These are phyloP conservation scores for Venturiaceae sp. DNA, from an alignment of 2,329 filamentous ascomycete species.

Conservation along the genomic window DNA sequence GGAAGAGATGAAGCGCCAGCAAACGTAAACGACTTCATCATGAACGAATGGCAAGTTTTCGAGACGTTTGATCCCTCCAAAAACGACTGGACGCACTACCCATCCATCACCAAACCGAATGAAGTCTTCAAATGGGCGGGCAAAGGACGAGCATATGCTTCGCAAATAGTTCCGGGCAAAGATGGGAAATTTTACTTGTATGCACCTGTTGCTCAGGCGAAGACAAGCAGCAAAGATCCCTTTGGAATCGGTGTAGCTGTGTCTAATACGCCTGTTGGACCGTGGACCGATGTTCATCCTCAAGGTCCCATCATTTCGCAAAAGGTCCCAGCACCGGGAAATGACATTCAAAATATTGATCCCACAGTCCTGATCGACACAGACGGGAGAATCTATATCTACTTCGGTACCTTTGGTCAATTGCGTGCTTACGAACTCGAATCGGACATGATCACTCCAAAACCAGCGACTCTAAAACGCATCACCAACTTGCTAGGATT, in stretches of 20 bases:
- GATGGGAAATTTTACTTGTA: conserved; percentile 29
- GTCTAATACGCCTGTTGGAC: conserved; percentile 23
- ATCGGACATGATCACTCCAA: conserved; percentile 27
- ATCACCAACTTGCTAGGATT: conserved; percentile 22
- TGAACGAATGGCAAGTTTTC: conserved; percentile 30
- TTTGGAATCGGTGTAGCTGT: conserved; percentile 32
- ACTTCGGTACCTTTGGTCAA: conserved; percentile 29
- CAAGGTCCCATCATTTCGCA: conserved; percentile 27
- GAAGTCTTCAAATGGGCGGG: conserved; percentile 25
- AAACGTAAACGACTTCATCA: conserved; percentile 22
- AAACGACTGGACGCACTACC: conserved; percentile 24
- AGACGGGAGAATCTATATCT: conserved; percentile 25
- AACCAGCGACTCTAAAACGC: conserved; percentile 13
- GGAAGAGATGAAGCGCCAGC: conserved; percentile 24
- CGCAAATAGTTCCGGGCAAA: conserved; percentile 24
- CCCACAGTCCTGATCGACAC: conserved; percentile 29
- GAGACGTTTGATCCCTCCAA: conserved; percentile 19
- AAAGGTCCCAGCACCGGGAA: conserved; percentile 19
- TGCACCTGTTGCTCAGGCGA: conserved; percentile 22
- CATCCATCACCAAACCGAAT: conserved; percentile 20
- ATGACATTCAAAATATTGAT: conserved; percentile 31
- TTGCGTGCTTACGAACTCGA: conserved; percentile 25
- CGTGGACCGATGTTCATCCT: conserved; percentile 26
- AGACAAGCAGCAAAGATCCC: conserved; percentile 18
- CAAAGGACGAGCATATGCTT: conserved; percentile 24